Percentiles rank a stretch among this genome's conserved stretches.
Conservation (phyloP, 1,284 basidiomycete genomes). For the Sutorius eximius region DNA sequence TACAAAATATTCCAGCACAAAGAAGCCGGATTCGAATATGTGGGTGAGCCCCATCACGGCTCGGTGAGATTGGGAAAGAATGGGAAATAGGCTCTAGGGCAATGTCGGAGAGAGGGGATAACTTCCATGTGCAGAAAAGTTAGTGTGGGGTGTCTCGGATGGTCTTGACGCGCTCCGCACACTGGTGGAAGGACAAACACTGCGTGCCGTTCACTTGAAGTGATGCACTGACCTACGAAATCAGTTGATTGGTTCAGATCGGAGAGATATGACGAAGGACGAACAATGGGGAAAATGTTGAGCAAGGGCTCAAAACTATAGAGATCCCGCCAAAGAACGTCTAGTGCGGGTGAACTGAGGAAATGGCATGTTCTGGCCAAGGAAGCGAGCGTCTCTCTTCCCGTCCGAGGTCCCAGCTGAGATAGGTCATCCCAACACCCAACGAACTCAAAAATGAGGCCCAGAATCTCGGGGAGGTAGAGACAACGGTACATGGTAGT, state of each 20-base stretch:
- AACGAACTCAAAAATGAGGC: constrained; percentile 10
- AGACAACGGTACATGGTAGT: constrained; percentile 21
- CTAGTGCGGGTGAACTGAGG: constrained; percentile 19
- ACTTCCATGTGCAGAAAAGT: neutral
- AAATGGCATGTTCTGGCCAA: constrained; percentile 17
- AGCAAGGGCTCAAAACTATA: constrained; percentile 12
- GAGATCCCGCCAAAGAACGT: constrained; percentile 18
- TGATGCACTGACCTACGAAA: neutral
- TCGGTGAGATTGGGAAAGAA: constrained; percentile 15
- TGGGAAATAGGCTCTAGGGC: constrained; percentile 2
- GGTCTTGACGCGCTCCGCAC: constrained; percentile 17
- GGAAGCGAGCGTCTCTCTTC: constrained; percentile 13
- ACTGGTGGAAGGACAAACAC: constrained; percentile 16
- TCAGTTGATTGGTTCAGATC: neutral
- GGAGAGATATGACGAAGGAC: neutral
- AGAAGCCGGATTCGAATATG: constrained; percentile 9
- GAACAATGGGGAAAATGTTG: constrained; percentile 5
- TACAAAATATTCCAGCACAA: constrained; percentile 12
- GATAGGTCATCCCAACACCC: neutral
- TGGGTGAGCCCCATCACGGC: constrained; percentile 10
- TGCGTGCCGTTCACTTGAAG: neutral
- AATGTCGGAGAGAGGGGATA: constrained; percentile 2
- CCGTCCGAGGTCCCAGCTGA: neutral
- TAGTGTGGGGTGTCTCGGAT: too few relatives aligned
- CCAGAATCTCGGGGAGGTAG: constrained; percentile 13